Evolutionary conservation across 805 yeast genomes (phyloP), one percentile per base, ranked within the genome.

Genomic region (Lipomyces chichibuensis): DNA sequence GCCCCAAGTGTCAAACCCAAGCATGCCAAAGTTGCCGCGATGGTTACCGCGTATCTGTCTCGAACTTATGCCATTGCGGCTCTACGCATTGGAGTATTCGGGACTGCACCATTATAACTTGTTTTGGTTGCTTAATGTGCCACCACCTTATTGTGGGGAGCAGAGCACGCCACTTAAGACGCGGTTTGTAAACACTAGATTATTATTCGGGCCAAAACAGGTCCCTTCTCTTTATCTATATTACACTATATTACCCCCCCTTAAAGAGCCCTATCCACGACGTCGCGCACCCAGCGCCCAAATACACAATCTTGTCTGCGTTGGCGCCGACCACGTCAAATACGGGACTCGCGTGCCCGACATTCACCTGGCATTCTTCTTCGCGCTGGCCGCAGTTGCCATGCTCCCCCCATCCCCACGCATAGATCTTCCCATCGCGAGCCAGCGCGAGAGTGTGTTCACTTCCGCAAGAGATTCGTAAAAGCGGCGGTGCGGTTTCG

Each of bases 371-470:
- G 2, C n/a, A n/a, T n/a, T 65, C 69, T 2, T 58, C 62, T 8
- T 4, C 23, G 9, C 11, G 13, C 1, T 71, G 70, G 1, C 97
- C 97, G 78, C 98, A 94, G 75, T 94, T 94, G 0, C 99, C 99
- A 77, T 94, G 99, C 74, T 95, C 98, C 14, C 97, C 98, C 99
- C 99, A 94, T 0, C 99, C 99, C 98, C 98, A 95, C 1, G 93
- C 84, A 63, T 74, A 79, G 0, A 92, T 88, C 52, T 77, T 72
- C 17, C 75, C 70, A 72, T 61, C 6, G 77, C 74, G 35, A 5
- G 52, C 51, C 11, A 85, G 57, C 13, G 72, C 72, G 20, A 92
- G 73, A 0, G 95, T 96, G 77, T 94, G 99, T 75, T 94, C 98
- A 76, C 97, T 91, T 0, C 99, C 99, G 5, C 85, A 82, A 0